A percentile compares a stretch with the other conserved stretches of the same genome.
Evolutionary conservation across 139 green algal genomes (phyloP).

Genomic region (Volvox africanus): DNA sequence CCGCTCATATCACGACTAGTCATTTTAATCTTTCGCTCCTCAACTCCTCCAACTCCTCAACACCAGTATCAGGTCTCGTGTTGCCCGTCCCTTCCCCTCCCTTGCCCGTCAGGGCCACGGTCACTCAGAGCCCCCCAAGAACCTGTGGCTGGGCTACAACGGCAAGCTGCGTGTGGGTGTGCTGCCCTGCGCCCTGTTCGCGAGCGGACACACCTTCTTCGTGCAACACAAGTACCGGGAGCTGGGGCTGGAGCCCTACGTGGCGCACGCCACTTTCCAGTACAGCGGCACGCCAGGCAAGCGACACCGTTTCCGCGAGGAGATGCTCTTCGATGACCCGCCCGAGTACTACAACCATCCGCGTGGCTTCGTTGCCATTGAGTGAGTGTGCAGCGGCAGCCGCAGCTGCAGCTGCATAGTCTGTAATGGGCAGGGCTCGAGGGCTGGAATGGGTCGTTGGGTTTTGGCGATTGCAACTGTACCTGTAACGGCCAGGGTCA

Average conservation of each 20-base stretch:
- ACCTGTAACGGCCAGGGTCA: too few species aligned
- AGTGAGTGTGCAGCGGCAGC: conserved; percentile 1
- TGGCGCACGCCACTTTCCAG: conserved; percentile 93
- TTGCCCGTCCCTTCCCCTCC: background rate
- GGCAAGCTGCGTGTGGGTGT: conserved; percentile 82
- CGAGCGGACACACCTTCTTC: conserved; percentile 91
- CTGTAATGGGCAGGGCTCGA: too few species aligned
- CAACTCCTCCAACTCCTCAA: too few species aligned
- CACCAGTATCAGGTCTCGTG: too few species aligned
- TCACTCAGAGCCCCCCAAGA: conserved; percentile 33
- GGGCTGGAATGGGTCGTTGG: background rate
- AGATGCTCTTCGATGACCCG: conserved; percentile 78
- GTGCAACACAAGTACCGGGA: conserved; percentile 80
- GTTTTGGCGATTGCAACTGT: too few species aligned
- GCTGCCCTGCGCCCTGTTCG: conserved; percentile 84
- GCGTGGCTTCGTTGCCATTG: conserved; percentile 51
- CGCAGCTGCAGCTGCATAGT: too few species aligned
- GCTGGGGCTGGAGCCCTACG: conserved; percentile 80
- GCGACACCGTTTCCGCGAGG: conserved; percentile 87
- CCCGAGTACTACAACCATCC: conserved; percentile 77
- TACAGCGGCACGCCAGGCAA: conserved; percentile 91
- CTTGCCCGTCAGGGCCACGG: background rate
- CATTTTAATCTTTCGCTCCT: too few species aligned
- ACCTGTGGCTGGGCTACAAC: conserved; percentile 66
- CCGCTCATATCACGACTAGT: too few species aligned